A percentile compares a stretch with the other conserved stretches of the same genome.
Evolutionary conservation across 108 stramenopile genomes (phyloP).

Genomic region (Parietichytrium sp.): DNA sequence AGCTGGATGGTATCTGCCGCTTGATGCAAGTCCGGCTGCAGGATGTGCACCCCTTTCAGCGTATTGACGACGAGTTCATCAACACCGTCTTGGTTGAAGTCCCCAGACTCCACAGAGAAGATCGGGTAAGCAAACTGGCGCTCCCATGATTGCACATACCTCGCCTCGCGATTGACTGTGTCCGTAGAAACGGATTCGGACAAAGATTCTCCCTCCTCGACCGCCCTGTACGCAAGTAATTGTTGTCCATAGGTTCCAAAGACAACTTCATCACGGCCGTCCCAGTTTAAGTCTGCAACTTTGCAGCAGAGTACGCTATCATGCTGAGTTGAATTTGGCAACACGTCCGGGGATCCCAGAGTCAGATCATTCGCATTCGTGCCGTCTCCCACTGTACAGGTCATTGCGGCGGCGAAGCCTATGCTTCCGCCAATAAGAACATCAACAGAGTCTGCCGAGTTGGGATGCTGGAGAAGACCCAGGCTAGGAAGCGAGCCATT

Average conservation of each 20-base stretch:
- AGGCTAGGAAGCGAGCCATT: slow-evolving; percentile 20
- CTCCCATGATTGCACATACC: not conserved
- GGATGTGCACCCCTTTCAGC: not conserved
- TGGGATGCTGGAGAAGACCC: not conserved
- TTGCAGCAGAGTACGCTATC: slow-evolving; percentile 19
- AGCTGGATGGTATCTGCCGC: slow-evolving; percentile 1
- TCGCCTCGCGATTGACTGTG: not conserved
- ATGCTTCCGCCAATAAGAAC: not conserved
- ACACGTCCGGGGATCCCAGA: not conserved
- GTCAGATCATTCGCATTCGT: too few species aligned
- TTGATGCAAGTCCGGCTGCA: not conserved
- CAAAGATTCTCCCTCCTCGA: not conserved
- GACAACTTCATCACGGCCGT: not conserved
- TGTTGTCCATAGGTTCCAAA: slow-evolving; percentile 1
- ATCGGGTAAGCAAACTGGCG: slow-evolving; percentile 8
- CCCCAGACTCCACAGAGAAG: not conserved
- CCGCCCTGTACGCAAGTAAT: not conserved
- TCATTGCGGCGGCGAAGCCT: not conserved
- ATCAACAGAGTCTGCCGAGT: not conserved
- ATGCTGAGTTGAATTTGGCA: not conserved
- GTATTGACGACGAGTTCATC: slow-evolving; percentile 32
- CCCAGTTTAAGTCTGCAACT: slow-evolving; percentile 29
- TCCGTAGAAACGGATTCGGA: not conserved
- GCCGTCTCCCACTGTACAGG: too few species aligned
- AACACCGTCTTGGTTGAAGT: not conserved